These are phyloP conservation scores for Fusarium citri DNA, from an alignment of 2,329 filamentous ascomycete species.

Conservation along the genomic window DNA sequence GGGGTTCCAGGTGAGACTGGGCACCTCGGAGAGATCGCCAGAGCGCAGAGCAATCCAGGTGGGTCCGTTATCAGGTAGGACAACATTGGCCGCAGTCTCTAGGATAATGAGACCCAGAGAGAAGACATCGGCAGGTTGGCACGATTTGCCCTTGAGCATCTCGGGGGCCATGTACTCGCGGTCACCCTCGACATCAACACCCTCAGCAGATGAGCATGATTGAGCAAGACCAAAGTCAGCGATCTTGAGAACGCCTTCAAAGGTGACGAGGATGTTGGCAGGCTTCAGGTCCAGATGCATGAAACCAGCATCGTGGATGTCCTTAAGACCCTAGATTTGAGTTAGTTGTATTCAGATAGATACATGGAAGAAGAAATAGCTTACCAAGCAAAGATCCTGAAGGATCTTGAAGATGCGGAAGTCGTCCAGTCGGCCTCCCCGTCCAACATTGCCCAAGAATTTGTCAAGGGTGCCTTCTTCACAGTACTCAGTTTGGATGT, in stretches of 20 bases:
- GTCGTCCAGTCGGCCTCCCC: slow-evolving; percentile 89
- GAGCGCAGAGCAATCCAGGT: slow-evolving; percentile 91
- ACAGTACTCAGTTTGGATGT: slow-evolving; percentile 98
- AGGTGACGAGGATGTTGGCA: slow-evolving; percentile 84
- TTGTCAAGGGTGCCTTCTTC: slow-evolving; percentile 91
- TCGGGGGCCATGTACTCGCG: slow-evolving; percentile 97
- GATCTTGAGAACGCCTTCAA: slow-evolving; percentile 85
- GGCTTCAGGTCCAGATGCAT: slow-evolving; percentile 89
- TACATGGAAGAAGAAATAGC: slow-evolving; percentile 47
- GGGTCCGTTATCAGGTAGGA: slow-evolving; percentile 90
- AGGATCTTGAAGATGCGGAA: slow-evolving; percentile 99
- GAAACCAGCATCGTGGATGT: slow-evolving; percentile 89
- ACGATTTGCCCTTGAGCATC: slow-evolving; percentile 85
- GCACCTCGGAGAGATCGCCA: slow-evolving; percentile 89
- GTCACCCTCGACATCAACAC: slow-evolving; percentile 92
- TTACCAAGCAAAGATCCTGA: slow-evolving; percentile 83
- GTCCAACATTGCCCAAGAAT: slow-evolving; percentile 85
- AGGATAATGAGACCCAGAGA: slow-evolving; percentile 94
- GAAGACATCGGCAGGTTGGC: slow-evolving; percentile 94
- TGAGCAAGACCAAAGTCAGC: slow-evolving; percentile 88
- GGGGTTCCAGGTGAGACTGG: slow-evolving; percentile 85
- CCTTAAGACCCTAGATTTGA: slow-evolving; percentile 77
- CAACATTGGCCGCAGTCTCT: slow-evolving; percentile 93
- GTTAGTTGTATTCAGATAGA: slow-evolving; percentile 11
- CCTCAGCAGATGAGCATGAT: slow-evolving; percentile 77